Percentiles rank a stretch among this genome's conserved stretches.
Evolutionary conservation across 768 basidiomycete species (phyloP).

Genomic region (Suillus bovinus): DNA sequence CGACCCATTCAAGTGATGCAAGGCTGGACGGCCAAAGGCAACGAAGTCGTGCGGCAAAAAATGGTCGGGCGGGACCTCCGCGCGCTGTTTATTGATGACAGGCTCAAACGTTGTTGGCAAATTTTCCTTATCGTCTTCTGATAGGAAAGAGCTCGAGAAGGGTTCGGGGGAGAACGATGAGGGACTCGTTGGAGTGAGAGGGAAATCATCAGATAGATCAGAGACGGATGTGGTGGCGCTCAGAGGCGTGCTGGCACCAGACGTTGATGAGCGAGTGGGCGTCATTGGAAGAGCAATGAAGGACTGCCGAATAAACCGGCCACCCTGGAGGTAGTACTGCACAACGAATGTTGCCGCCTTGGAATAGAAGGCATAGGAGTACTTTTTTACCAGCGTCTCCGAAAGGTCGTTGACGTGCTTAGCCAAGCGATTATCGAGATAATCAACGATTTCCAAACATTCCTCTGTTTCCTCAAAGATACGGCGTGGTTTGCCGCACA

Average conservation of each 20-base stretch:
- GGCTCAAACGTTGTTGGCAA: conserved; percentile 69
- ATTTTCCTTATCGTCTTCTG: conserved; percentile 83
- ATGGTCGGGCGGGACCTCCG: conserved; percentile 71
- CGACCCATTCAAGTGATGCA: conserved; percentile 74
- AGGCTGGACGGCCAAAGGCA: conserved; percentile 72
- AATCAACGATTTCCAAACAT: conserved; percentile 79
- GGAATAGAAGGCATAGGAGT: conserved; percentile 95
- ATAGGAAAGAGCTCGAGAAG: conserved; percentile 60
- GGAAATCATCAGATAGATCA: conserved; percentile 82
- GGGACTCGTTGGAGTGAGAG: conserved; percentile 78
- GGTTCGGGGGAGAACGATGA: conserved; percentile 39
- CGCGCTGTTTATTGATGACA: conserved; percentile 66
- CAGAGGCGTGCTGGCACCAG: conserved; percentile 69
- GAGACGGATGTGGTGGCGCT: conserved; percentile 74
- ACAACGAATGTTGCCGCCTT: conserved; percentile 93
- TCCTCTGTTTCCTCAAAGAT: conserved; percentile 85
- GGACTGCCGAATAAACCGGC: conserved; percentile 60
- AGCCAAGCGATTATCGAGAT: conserved; percentile 83
- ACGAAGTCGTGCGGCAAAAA: conserved; percentile 83
- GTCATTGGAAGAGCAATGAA: conserved; percentile 62
- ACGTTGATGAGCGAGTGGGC: conserved; percentile 42
- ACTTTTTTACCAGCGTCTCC: conserved; percentile 96
- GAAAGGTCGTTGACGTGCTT: conserved; percentile 92
- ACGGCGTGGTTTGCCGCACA: conserved; percentile 79
- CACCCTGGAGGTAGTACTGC: conserved; percentile 91